Percentiles rank a stretch among this genome's conserved stretches.
These are phyloP conservation scores for Diplodia intermedia DNA, from an alignment of 2,329 filamentous ascomycete species.

Conservation along the genomic window DNA sequence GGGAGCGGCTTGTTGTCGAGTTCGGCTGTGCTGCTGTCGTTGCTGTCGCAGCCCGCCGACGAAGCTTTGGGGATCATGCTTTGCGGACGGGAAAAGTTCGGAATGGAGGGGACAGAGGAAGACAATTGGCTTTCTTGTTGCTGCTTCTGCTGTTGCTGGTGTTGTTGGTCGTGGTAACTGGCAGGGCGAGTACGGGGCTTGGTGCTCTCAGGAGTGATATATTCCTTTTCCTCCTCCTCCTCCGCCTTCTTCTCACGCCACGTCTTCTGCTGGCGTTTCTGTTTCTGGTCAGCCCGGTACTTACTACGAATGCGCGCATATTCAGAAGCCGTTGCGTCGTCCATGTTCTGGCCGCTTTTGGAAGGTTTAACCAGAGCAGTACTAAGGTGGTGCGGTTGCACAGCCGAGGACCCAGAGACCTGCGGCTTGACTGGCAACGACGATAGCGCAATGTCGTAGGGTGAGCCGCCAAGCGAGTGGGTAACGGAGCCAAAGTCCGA, in stretches of 20 bases:
- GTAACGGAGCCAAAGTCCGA: constrained; percentile 53
- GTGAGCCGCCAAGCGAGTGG: constrained; percentile 50
- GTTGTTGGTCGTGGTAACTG: background rate
- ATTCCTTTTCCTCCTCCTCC: background rate
- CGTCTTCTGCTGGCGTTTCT: background rate
- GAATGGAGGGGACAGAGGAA: background rate
- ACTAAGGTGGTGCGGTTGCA: constrained; percentile 48
- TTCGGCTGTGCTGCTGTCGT: constrained; percentile 2
- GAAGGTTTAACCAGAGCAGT: constrained; percentile 39
- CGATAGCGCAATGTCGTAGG: constrained; percentile 51
- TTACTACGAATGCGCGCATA: constrained; percentile 47
- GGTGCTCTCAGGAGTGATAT: background rate
- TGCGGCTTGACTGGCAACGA: constrained; percentile 33
- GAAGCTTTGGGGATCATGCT: constrained; percentile 5
- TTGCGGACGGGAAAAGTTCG: constrained; percentile 27
- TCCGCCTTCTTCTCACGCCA: background rate
- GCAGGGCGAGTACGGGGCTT: background rate
- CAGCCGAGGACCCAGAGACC: constrained; percentile 38
- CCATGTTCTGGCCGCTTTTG: constrained; percentile 43
- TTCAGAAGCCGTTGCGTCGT: constrained; percentile 44
- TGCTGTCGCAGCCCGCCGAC: background rate
- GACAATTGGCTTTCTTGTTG: background rate
- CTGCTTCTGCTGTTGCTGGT: constrained; percentile 1
- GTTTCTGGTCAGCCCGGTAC: constrained; percentile 38
- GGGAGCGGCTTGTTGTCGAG: constrained; percentile 18